phyloP scores from a whole-genome alignment of 179 eudicot genomes.

The Corrigiola litoralis region DNA sequence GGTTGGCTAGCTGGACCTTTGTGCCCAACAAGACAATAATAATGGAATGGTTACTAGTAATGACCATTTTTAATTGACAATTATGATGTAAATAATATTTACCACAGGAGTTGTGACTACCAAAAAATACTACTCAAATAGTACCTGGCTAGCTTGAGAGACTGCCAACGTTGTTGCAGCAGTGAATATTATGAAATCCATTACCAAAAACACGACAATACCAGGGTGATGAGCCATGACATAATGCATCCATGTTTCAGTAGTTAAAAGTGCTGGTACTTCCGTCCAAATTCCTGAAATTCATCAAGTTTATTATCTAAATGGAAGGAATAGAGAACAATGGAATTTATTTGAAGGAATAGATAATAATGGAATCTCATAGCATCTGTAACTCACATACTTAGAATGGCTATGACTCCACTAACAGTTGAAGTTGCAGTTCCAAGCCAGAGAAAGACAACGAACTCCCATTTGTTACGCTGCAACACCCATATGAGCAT shows the following conservation, averaged over 20 bases:
- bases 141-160: constrained; percentile 73
- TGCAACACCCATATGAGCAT: constrained; percentile 38
- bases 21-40: background rate
- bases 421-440: constrained; percentile 46
- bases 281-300: constrained; percentile 72
- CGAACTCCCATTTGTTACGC: constrained; percentile 93
- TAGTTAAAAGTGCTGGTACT: constrained; percentile 35
- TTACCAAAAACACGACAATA: constrained; percentile 43
- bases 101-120: background rate
- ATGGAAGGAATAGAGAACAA: background rate
- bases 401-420: constrained; percentile 52
- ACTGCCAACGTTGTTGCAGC: constrained; percentile 46
- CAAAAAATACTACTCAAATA: background rate
- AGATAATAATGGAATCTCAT: background rate
- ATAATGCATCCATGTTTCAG: constrained; percentile 58
- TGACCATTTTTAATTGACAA: too few species aligned
- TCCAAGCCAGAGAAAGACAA: constrained; percentile 70
- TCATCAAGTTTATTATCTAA: background rate
- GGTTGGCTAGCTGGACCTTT: too few species aligned
- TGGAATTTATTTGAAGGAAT: background rate
- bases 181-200: constrained; percentile 59
- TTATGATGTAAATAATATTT: background rate
- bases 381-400: constrained; percentile 46
- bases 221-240: constrained; percentile 61
- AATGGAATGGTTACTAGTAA: too few species aligned